Base-by-base conservation (phyloP, 495 filamentous ascomycete genomes). In the Penicillium mononematosum region DNA sequence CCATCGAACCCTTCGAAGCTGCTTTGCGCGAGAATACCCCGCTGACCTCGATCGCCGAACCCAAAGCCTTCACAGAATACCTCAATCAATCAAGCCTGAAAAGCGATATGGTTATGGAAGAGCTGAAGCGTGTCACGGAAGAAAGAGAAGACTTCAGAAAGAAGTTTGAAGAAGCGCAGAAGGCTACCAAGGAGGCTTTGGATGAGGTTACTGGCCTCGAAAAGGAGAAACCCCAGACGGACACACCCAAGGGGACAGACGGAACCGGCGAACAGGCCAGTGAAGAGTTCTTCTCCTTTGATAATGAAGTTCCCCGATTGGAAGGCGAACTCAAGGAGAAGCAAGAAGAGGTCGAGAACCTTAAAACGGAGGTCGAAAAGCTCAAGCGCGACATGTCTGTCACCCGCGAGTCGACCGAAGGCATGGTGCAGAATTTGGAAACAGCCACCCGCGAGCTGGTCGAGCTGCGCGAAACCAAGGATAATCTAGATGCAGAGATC, bases 1-100 rank as follows among this genome's bases (percentile, higher is more conserved):
- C 86, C 2, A 96, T 98, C 64, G 94, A 97, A 65, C 88, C 89
- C 0, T 98, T 98, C 64, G 94, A 98, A 75, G 89, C 88, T 45
- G 84, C 87, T 2, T 79, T 98, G 8, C 88, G 88, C 65, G 94
- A 98, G 64, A 89, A 92, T 57, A 98, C 95, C 0, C 93, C 94
- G 0, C 73, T 97, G 20, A 88, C 90, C 16, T 90, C 89, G 4
- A 96, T 98, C 55, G 82, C 78, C 50, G 95, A 98, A 56, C 89
- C 92, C 0, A 83, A 84, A 58, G 87, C 91, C 2, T 74, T 98
- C 31, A 85, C 93, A 4, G 94, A 98, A 72, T 98, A 98, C 67
- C 80, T 98, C n/a, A 94, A 87, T 60, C 91, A 96, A 70, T 74
- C 96, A 39, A 90, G 87, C 51, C 72, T 91, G 25, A 92, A 92